Evolutionary conservation across 108 stramenopile genomes (phyloP).

Genomic region (Conticribra weissflogii): DNA sequence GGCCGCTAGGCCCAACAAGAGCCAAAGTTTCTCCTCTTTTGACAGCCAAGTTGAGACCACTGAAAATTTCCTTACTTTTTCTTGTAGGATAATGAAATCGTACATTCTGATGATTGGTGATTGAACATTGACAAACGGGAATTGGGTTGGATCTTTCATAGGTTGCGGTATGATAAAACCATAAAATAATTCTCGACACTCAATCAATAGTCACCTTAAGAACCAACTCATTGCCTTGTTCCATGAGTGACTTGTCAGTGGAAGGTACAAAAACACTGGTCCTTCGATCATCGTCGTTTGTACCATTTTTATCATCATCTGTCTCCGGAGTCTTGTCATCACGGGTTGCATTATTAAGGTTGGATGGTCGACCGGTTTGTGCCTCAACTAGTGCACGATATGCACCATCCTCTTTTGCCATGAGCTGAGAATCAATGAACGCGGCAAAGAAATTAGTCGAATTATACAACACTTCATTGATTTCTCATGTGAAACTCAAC

Average conservation of each 20-base stretch:
- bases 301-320: neutral
- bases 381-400: conserved; percentile 55
- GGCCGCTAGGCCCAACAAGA: conserved; percentile 71
- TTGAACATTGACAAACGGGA: too few relatives aligned
- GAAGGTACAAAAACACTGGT: neutral
- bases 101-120: conserved; percentile 61
- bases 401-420: conserved; percentile 38
- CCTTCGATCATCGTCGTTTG: neutral
- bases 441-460: too few relatives aligned
- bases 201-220: conserved; percentile 23
- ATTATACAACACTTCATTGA: too few relatives aligned
- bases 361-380: conserved; percentile 12
- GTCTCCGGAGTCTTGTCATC: neutral
- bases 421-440: too few relatives aligned
- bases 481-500: too few relatives aligned
- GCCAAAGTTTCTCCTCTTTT: conserved; percentile 72
- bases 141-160: too few relatives aligned
- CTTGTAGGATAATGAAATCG: conserved; percentile 84
- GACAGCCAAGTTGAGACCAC: conserved; percentile 55
- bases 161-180: too few relatives aligned
- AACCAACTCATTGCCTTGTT: neutral
- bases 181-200: too few relatives aligned
- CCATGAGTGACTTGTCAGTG: neutral
- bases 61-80: conserved; percentile 59
- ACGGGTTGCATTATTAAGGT: neutral